Percentiles rank a stretch among this genome's conserved stretches.
Evolutionary conservation across 2,329 filamentous ascomycete species (phyloP).

Genomic region (Curvularia sp.): DNA sequence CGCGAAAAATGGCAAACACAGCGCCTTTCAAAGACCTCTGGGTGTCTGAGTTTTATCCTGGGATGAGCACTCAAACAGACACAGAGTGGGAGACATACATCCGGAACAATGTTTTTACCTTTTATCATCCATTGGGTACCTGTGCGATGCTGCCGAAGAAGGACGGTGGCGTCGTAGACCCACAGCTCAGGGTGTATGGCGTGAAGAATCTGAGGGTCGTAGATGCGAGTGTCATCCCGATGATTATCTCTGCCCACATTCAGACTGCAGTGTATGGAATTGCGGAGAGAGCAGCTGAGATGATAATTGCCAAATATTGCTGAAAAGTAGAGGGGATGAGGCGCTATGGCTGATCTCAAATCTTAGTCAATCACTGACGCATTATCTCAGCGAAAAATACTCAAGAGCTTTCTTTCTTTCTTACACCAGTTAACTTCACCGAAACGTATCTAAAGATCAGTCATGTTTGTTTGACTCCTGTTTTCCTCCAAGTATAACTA

Average conservation of each 20-base stretch:
- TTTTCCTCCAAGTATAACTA: background rate
- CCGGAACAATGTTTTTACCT: slow-evolving; percentile 20
- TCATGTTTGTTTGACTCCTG: background rate
- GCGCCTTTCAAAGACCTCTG: slow-evolving; percentile 37
- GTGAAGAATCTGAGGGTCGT: slow-evolving; percentile 19
- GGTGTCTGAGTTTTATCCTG: slow-evolving; percentile 40
- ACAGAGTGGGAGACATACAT: slow-evolving; percentile 30
- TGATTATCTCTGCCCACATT: slow-evolving; percentile 30
- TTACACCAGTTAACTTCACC: background rate
- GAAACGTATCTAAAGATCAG: background rate
- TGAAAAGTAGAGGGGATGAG: background rate
- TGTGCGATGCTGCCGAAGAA: slow-evolving; percentile 38
- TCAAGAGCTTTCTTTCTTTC: background rate
- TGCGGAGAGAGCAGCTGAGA: slow-evolving; percentile 33
- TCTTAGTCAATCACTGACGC: too few species aligned
- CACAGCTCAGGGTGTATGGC: slow-evolving; percentile 30
- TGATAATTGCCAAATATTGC: slow-evolving; percentile 23
- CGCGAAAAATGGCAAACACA: slow-evolving; percentile 31
- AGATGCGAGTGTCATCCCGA: slow-evolving; percentile 33
- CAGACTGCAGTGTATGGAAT: slow-evolving; percentile 39
- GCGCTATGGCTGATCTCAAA: background rate
- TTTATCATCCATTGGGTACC: slow-evolving; percentile 45
- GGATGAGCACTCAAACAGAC: slow-evolving; percentile 25
- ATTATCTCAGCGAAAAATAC: background rate
- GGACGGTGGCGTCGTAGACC: slow-evolving; percentile 30